Percentiles rank a stretch among this genome's conserved stretches.
These are phyloP conservation scores for Corinectria fuckeliana DNA, from an alignment of 2,329 filamentous ascomycete genomes.

Conservation along the genomic window DNA sequence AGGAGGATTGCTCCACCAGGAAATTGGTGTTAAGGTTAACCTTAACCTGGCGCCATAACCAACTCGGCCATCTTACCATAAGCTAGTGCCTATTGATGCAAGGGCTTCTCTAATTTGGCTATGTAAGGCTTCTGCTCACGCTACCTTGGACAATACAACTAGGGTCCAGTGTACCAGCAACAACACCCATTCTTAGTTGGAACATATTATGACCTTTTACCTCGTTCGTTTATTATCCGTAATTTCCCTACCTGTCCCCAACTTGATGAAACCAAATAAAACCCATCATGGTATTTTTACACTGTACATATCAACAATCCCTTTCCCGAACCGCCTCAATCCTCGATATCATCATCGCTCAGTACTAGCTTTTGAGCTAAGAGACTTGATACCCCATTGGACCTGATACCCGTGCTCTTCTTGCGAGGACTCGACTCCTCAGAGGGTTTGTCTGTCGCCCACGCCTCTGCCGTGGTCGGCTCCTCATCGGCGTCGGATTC, in stretches of 20 bases:
- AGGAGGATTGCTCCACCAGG: slow-evolving; percentile 40
- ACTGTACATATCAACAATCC: slow-evolving; percentile 1
- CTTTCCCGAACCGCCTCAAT: slow-evolving; percentile 49
- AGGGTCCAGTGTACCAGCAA: slow-evolving; percentile 41
- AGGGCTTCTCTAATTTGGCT: not conserved
- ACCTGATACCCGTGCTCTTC: slow-evolving; percentile 48
- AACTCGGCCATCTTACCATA: slow-evolving; percentile 26
- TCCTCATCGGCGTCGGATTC: slow-evolving; percentile 55
- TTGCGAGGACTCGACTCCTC: slow-evolving; percentile 61
- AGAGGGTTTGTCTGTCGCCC: slow-evolving; percentile 67
- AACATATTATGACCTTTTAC: slow-evolving; percentile 10
- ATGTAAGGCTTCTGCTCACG: not conserved
- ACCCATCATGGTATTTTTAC: slow-evolving; percentile 5
- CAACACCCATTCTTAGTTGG: not conserved
- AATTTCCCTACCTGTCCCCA: slow-evolving; percentile 8
- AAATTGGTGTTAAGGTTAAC: slow-evolving; percentile 35
- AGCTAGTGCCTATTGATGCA: slow-evolving; percentile 33
- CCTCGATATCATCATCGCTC: slow-evolving; percentile 86
- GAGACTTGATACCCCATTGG: slow-evolving; percentile 48
- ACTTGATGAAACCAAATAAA: not conserved
- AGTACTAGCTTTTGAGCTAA: slow-evolving; percentile 72
- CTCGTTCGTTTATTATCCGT: slow-evolving; percentile 19
- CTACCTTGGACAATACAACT: slow-evolving; percentile 65
- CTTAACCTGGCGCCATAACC: slow-evolving; percentile 40
- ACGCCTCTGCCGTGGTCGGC: slow-evolving; percentile 52